Conservation (phyloP, 2,329 filamentous ascomycete genomes). For the Rhinocladiella similis region DNA sequence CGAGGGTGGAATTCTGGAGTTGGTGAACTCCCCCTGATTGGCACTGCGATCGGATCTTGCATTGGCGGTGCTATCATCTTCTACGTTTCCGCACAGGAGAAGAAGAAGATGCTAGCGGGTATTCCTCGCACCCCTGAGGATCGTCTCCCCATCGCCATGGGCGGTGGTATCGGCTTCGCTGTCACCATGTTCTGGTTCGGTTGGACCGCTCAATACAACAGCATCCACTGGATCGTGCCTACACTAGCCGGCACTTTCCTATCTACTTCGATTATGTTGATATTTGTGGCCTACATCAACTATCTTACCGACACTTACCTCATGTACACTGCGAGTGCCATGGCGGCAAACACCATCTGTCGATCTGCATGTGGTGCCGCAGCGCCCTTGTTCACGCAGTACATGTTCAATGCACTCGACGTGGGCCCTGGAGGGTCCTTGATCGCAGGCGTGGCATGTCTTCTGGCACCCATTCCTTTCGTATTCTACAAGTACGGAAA, state of each 20-base stretch:
- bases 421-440: constrained; percentile 50
- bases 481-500: constrained; percentile 47
- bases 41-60: constrained; percentile 50
- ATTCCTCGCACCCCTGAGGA: constrained; percentile 33
- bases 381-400: constrained; percentile 50
- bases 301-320: constrained; percentile 47
- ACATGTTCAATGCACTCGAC: constrained; percentile 47
- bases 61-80: constrained; percentile 40
- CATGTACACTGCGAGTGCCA: constrained; percentile 44
- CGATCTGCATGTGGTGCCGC: constrained; percentile 48
- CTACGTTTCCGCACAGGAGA: constrained; percentile 17
- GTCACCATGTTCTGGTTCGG: constrained; percentile 62
- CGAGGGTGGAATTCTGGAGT: constrained; percentile 51
- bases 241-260: constrained; percentile 47
- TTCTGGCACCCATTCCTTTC: constrained; percentile 47
- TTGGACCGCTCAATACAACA: constrained; percentile 54
- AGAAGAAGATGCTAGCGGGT: constrained; percentile 21
- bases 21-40: constrained; percentile 51
- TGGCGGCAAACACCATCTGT: constrained; percentile 49
- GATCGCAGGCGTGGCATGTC: constrained; percentile 47
- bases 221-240: constrained; percentile 49
- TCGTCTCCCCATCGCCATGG: constrained; percentile 51
- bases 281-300: constrained; percentile 43
- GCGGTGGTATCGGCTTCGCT: constrained; percentile 55
- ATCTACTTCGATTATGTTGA: constrained; percentile 40